Conservation (phyloP, 208 protist species). For the Acanthamoeba rhysodes region DNA sequence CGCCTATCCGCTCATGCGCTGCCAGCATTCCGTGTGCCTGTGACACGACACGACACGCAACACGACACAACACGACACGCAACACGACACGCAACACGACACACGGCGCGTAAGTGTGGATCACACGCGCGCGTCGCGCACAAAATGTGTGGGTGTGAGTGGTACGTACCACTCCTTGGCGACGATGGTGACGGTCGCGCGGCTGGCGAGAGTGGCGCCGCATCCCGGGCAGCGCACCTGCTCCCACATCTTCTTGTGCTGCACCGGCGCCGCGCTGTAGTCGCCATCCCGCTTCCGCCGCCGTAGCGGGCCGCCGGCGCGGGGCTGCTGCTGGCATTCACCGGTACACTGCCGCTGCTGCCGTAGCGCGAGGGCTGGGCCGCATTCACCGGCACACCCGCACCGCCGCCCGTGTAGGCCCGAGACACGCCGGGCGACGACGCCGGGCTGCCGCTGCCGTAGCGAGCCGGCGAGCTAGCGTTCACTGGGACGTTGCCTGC, state of each 20-base stretch:
- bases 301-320: neutral
- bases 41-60: neutral
- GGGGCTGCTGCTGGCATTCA: neutral
- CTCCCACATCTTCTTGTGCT: slow-evolving; percentile 50
- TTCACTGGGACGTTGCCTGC: neutral
- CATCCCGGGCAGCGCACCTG: slow-evolving; percentile 38
- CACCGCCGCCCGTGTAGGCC: neutral
- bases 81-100: neutral
- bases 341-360: neutral
- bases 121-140: too few relatives aligned
- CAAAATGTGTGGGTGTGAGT: too few relatives aligned
- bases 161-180: neutral
- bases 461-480: neutral
- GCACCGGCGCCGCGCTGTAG: neutral
- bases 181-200: slow-evolving; percentile 14
- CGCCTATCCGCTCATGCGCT: slow-evolving; percentile 13
- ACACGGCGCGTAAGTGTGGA: neutral
- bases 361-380: slow-evolving; percentile 24
- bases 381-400: slow-evolving; percentile 7
- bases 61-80: neutral
- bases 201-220: neutral
- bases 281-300: neutral
- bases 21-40: slow-evolving; percentile 46
- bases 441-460: neutral
- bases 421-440: neutral